phyloP scores from a whole-genome alignment of 371 early-diverging fungal genomes.

The Blakeslea trispora region DNA sequence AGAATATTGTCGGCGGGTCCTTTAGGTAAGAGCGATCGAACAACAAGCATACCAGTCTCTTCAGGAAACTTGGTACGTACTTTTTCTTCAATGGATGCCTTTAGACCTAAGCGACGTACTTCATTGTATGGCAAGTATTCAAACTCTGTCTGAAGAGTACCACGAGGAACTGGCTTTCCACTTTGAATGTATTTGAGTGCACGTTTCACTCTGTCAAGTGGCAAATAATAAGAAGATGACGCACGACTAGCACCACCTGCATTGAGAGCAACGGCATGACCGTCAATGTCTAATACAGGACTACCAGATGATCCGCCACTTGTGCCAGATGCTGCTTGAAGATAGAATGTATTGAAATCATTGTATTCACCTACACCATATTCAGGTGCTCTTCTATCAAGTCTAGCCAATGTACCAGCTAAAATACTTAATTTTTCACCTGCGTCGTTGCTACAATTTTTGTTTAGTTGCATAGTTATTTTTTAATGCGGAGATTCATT shows the following conservation, averaged over 20 bases:
- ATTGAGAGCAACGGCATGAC: slow-evolving; percentile 71
- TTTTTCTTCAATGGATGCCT: slow-evolving; percentile 59
- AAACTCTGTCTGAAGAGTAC: slow-evolving; percentile 79
- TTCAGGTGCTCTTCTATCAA: slow-evolving; percentile 61
- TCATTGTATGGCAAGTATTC: slow-evolving; percentile 69
- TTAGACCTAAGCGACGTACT: slow-evolving; percentile 62
- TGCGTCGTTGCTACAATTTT: slow-evolving; percentile 65
- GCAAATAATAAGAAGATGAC: slow-evolving; percentile 65
- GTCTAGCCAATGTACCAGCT: slow-evolving; percentile 76
- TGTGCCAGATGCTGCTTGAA: slow-evolving; percentile 71
- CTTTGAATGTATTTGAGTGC: slow-evolving; percentile 62
- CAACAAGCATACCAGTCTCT: slow-evolving; percentile 72
- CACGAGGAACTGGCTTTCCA: slow-evolving; percentile 68
- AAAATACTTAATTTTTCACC: slow-evolving; percentile 81
- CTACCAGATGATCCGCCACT: slow-evolving; percentile 71
- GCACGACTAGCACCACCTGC: slow-evolving; percentile 68
- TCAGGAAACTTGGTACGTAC: slow-evolving; percentile 65
- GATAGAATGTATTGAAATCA: slow-evolving; percentile 71
- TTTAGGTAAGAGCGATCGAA: slow-evolving; percentile 67
- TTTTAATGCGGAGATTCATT: slow-evolving; percentile 1
- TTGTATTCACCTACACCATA: slow-evolving; percentile 65
- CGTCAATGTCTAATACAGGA: slow-evolving; percentile 71
- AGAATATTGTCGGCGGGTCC: slow-evolving; percentile 70
- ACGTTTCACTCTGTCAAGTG: slow-evolving; percentile 33
- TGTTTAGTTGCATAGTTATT: neutral